Conservation (phyloP, 345 rosid species). For the Syzygium aromaticum region DNA sequence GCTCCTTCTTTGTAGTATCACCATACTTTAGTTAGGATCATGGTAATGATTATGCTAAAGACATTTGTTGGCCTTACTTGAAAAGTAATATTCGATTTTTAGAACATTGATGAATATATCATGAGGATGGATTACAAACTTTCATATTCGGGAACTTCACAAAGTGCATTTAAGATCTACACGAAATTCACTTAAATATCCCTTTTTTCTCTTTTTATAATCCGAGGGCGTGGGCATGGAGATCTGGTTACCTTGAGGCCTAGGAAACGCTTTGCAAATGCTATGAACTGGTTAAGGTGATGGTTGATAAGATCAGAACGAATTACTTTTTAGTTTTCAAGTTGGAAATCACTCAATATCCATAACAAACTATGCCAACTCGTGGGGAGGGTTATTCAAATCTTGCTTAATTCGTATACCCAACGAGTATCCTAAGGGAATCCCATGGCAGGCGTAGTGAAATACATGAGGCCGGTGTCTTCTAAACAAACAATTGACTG, state of each 20-base stretch:
- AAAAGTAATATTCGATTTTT: background rate
- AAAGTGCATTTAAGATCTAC: too few species aligned
- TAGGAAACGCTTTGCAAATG: too few species aligned
- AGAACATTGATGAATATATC: background rate
- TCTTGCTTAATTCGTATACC: background rate
- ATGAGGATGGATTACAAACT: background rate
- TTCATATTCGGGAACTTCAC: background rate
- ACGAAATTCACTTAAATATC: too few species aligned
- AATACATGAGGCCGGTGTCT: background rate
- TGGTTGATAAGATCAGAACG: too few species aligned
- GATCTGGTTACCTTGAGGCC: too few species aligned
- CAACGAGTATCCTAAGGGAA: background rate
- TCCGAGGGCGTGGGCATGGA: too few species aligned
- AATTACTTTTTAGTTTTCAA: background rate
- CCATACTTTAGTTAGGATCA: background rate
- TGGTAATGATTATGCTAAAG: background rate
- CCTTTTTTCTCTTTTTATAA: too few species aligned
- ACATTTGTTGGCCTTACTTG: background rate
- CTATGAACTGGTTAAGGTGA: too few species aligned
- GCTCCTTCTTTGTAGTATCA: background rate
- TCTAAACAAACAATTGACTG: background rate
- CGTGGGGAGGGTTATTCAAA: background rate
- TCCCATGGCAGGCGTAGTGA: background rate
- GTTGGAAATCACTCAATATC: background rate
- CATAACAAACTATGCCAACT: background rate